Evolutionary conservation across 1,284 basidiomycete species (phyloP), one percentile per base, ranked within the genome.

Genomic region (Cutaneotrichosporon dermatis): DNA sequence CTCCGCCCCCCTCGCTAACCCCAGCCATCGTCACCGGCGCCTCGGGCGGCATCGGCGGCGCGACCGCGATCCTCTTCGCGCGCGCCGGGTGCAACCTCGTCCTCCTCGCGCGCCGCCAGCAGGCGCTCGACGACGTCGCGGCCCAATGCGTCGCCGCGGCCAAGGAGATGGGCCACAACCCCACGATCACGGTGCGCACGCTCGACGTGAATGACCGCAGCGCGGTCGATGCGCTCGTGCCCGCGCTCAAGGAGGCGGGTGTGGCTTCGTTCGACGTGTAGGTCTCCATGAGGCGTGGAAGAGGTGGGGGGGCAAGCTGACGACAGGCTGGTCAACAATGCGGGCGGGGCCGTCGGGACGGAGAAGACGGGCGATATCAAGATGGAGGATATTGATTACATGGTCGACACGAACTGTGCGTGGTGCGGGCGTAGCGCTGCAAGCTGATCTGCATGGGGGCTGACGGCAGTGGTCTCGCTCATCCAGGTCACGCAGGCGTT

Each of bases 391-490:
- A 54, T 67, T 33, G 69, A 70, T 55, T 68, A 82, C 58, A 95
- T 97, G 91, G 89, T 96, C 74, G 78, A 86, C 37, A 93, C 91
- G 45, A 97, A 97, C 76, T 84, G 90, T 86, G 51, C 63, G 77
- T 69, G 42, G 5, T 57, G 50, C 16, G 39, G 36, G 12, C 12
- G 16, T n/a, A n/a, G n/a, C n/a, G n/a, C n/a, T n/a, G n/a, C n/a
- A n/a, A n/a, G n/a, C n/a, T n/a, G n/a, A n/a, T n/a, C n/a, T n/a
- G n/a, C 37, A 25, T 34, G 39, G 39, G 35, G 10, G 33, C 39
- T 51, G 41, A 53, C 49, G 13, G 41, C 34, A 56, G 57, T 59
- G 8, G 49, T 49, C 36, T 55, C 33, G 33, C 42, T 57, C 37
- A 51, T 63, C 56, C 57, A 60, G 49, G 51, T 59, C 39, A 54